Base-by-base conservation (phyloP, 2,329 filamentous ascomycete genomes). In the Westerdykella sp. region DNA sequence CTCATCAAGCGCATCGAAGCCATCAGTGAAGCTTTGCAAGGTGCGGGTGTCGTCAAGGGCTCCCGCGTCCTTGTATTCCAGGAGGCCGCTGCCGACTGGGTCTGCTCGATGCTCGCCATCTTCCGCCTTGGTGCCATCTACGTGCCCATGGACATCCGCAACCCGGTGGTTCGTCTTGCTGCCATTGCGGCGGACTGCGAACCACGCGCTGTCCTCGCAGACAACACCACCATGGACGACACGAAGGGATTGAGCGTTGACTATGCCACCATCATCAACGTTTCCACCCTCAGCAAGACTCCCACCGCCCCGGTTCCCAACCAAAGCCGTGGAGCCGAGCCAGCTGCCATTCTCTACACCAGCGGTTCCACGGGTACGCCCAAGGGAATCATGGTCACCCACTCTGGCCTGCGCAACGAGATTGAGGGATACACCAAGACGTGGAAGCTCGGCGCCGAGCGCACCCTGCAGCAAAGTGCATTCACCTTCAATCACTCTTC, bases 391-490 rank as follows among this genome's bases (percentile, higher is more conserved):
- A 21, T 36, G 7, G 18, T 50, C 14, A 30, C 13, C 5, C 47
- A 47, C 15, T 15, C 21, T 7, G 23, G 18, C 1, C 63, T 84
- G 0, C 74, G 74, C 7, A 36, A 39, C 1, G 57, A 59, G 36
- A 23, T 42, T 10, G 39, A 31, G 2, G 38, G 35, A 76, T 77
- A n/a, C 65, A 51, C 5, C 61, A 59, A 2, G 25, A 14, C 2
- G 16, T 42, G n/a, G 18, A 31, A 32, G 6, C 13, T 42, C 10
- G 32, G 57, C 54, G 38, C 4, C 4, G 36, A 34, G 16, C 15
- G 11, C 80, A 74, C 80, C 4, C 69, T 82, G 10, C 69, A 74
- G 37, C 70, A 70, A 43, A 58, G 62, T 0, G 51, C 67, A 1
- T 65, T 67, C 37, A 67, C 63, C 4, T 72, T 73, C 40, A 69